Percentiles rank a stretch among this genome's conserved stretches.
Conservation (phyloP, 345 rosid genomes). For the Cochlearia excelsa region DNA sequence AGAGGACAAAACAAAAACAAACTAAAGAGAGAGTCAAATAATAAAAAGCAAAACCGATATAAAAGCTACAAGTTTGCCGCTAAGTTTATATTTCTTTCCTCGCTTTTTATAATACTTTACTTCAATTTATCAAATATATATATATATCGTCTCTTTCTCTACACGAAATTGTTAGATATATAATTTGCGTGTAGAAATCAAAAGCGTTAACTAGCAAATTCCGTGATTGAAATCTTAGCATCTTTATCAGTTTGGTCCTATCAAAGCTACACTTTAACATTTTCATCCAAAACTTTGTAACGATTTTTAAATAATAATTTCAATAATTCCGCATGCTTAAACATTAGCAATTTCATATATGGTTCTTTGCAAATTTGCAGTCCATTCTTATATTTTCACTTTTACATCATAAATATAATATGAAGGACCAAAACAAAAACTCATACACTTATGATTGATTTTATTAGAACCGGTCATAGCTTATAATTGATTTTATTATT, state of each 20-base stretch:
- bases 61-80: not conserved
- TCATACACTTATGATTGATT: too few species aligned
- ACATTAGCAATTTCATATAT: too few species aligned
- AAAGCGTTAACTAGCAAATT: conserved; percentile 26
- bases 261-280: conserved; percentile 12
- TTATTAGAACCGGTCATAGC: not conserved
- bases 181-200: conserved; percentile 18
- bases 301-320: conserved; percentile 5
- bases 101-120: not conserved
- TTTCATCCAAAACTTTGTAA: not conserved
- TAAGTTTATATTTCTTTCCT: conserved; percentile 2
- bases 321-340: conserved; percentile 9
- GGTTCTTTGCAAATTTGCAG: too few species aligned
- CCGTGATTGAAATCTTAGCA: conserved; percentile 17
- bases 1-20: not conserved
- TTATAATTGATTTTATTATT: not conserved
- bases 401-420: not conserved
- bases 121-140: not conserved
- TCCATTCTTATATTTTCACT: conserved; percentile 2
- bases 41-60: conserved; percentile 11
- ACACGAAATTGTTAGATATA: not conserved
- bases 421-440: too few species aligned
- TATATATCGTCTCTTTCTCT: not conserved
- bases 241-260: conserved; percentile 18
- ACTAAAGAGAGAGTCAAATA: conserved; percentile 13